Evolutionary conservation across 179 eudicot species (phyloP), one percentile per base, ranked within the genome.

Genomic region (Corrigiola litoralis): DNA sequence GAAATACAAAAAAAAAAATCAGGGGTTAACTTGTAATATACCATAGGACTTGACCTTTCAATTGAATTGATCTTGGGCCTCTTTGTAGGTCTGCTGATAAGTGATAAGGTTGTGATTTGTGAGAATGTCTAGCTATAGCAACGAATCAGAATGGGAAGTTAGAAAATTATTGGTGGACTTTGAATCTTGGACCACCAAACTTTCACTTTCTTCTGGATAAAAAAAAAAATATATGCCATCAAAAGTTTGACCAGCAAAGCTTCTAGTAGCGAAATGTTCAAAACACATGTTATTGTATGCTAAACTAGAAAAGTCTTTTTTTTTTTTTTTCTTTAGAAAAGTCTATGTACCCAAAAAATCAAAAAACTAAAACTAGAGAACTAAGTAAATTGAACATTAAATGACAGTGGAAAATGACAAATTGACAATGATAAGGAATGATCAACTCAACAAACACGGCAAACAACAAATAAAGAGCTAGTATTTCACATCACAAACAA

Each of bases 351-450:
- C n/a, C n/a, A n/a, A n/a, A 38, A 38, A 38, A 38, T 1, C 4
- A 38, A 38, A 38, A 38, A 38, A 38, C 13, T 38, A 3, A 1
- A n/a, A 16, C 21, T 23, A 23, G 32, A 47, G 42, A 18, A 41
- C 42, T 66, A 40, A 54, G 8, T 32, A 54, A 7, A 8, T 27
- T 18, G 33, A 37, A 48, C 27, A 16, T 37, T 13, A 9, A 48
- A 48, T 61, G 27, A 6, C 2, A 23, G 68, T 37, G 33, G 36
- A 24, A 25, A 44, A 66, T n/a, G 62, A 36, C 47, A 58, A n/a
- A 31, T 40, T 33, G 13, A 20, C 28, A 48, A 46, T 63, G 50
- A 50, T 36, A 29, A 3, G 1, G 17, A 23, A 23, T 2, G 21
- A 36, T 6, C 16, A 53, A 51, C 1, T 25, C 44, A 40, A 13